Conservation (phyloP, 306 rosid genomes). For the Trichosanthes truncata region DNA sequence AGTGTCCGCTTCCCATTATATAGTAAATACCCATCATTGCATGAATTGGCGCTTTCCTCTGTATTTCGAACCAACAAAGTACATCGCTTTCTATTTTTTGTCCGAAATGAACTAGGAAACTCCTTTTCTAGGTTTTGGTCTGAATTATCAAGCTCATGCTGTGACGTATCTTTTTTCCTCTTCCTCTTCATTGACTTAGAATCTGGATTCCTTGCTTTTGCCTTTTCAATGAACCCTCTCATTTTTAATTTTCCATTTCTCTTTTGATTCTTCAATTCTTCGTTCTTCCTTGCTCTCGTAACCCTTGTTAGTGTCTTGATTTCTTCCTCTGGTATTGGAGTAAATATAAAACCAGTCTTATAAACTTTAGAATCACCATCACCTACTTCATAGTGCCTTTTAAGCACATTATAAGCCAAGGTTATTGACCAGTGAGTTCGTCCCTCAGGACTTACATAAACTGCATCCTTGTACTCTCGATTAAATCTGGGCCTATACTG, state of each 20-base stretch:
- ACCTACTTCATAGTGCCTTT: conserved; percentile 50
- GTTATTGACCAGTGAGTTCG: conserved; percentile 93
- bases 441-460: conserved; percentile 66
- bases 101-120: conserved; percentile 21
- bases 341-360: conserved; percentile 53
- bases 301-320: conserved; percentile 41
- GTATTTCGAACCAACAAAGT: conserved; percentile 62
- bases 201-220: conserved; percentile 14
- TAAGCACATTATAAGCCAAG: conserved; percentile 68
- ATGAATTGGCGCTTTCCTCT: conserved; percentile 48
- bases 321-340: conserved; percentile 64
- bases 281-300: conserved; percentile 20
- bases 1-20: conserved; percentile 77
- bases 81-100: conserved; percentile 41
- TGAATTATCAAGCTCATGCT: conserved; percentile 18
- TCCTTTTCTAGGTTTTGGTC: conserved; percentile 18
- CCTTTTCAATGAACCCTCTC: conserved; percentile 21
- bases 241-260: neutral
- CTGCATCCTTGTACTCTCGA: conserved; percentile 56
- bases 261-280: neutral
- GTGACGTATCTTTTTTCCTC: conserved; percentile 29
- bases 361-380: conserved; percentile 40
- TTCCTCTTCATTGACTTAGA: conserved; percentile 31
- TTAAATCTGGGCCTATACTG: conserved; percentile 62
- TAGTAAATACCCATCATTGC: conserved; percentile 55